Conservation (phyloP, 2,329 filamentous ascomycete species). For the Amylocarpus encephaloides region DNA sequence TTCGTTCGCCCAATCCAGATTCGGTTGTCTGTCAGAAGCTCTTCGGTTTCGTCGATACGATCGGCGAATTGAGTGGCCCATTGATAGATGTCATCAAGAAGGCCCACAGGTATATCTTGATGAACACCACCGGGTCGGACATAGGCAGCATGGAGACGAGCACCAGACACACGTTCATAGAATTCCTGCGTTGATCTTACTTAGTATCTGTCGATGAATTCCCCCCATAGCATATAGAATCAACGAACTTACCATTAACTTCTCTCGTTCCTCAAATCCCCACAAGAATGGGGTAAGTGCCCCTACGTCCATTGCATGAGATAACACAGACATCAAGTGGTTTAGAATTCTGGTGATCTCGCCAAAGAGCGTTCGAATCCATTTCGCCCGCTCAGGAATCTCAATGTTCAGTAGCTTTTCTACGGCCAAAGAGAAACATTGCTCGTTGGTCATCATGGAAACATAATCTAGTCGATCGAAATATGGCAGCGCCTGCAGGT, state of each 20-base stretch:
- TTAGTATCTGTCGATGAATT: constrained; percentile 1
- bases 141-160: constrained; percentile 94
- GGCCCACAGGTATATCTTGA: constrained; percentile 87
- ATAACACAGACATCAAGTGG: constrained; percentile 95
- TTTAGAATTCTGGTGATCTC: constrained; percentile 93
- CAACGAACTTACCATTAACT: constrained; percentile 76
- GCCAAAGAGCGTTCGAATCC: constrained; percentile 90
- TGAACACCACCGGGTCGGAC: constrained; percentile 94
- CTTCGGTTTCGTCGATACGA: constrained; percentile 97
- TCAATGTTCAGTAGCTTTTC: constrained; percentile 98
- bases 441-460: constrained; percentile 99
- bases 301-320: constrained; percentile 98
- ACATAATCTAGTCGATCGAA: constrained; percentile 99
- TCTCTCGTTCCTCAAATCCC: constrained; percentile 99
- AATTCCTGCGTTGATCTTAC: constrained; percentile 66
- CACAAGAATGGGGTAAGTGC: constrained; percentile 96
- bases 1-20: constrained; percentile 96
- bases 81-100: constrained; percentile 98
- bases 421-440: constrained; percentile 90
- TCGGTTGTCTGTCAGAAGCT: constrained; percentile 97
- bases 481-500: constrained; percentile 95
- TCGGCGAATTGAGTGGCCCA: constrained; percentile 99
- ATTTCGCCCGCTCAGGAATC: constrained; percentile 92
- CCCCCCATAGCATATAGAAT: constrained; percentile 13
- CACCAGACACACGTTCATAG: constrained; percentile 97